phyloP scores from a whole-genome alignment of 768 basidiomycete species.

The Crepidotus variabilis region DNA sequence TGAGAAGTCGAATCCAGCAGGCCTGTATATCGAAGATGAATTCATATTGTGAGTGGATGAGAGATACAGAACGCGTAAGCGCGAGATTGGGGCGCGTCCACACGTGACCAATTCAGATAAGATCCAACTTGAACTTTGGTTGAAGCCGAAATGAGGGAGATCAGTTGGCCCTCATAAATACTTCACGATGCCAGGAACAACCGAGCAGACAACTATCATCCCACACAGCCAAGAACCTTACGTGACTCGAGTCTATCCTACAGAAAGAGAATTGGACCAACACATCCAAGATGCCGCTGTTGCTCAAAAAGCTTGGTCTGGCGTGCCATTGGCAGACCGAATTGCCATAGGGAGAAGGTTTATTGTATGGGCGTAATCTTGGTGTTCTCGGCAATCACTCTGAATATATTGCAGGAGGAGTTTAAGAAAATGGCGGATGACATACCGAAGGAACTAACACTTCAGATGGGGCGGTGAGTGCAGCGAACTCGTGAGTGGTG shows the following conservation, averaged over 20 bases:
- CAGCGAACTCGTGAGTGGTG: neutral
- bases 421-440: slow-evolving; percentile 52
- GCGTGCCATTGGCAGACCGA: slow-evolving; percentile 68
- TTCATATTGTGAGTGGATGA: slow-evolving; percentile 33
- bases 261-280: slow-evolving; percentile 54
- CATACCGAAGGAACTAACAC: slow-evolving; percentile 70
- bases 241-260: slow-evolving; percentile 65
- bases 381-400: neutral
- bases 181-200: neutral
- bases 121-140: no score
- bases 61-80: neutral
- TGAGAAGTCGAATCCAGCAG: slow-evolving; percentile 74
- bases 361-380: slow-evolving; percentile 21
- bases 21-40: slow-evolving; percentile 40
- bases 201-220: slow-evolving; percentile 74
- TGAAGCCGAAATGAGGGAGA: no score
- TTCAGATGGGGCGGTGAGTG: slow-evolving; percentile 89
- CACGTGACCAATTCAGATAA: neutral
- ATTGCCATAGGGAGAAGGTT: slow-evolving; percentile 58
- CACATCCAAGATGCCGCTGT: slow-evolving; percentile 50
- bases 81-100: neutral
- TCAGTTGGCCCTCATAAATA: no score
- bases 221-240: slow-evolving; percentile 76
- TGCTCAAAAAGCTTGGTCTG: slow-evolving; percentile 76
- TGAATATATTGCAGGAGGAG: slow-evolving; percentile 32